These are phyloP conservation scores for Chaetothyriales sp. DNA, from an alignment of 2,329 filamentous ascomycete species.

Conservation along the genomic window DNA sequence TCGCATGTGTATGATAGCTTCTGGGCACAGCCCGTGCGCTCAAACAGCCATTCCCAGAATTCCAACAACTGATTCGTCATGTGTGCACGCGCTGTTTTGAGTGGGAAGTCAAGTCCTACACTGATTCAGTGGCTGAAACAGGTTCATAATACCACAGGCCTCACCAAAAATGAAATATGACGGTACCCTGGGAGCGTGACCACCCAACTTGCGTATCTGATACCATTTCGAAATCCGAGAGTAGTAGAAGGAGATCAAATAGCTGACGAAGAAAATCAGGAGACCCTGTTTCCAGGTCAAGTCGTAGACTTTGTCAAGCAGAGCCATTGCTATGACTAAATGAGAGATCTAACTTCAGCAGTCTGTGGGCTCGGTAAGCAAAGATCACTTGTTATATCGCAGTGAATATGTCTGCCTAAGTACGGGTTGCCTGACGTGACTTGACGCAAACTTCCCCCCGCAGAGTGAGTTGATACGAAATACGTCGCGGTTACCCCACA, in stretches of 20 bases:
- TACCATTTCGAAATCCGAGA: conserved; percentile 9
- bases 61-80: conserved; percentile 10
- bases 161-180: conserved; percentile 11
- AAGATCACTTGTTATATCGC: not conserved
- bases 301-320: not conserved
- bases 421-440: too few relatives aligned
- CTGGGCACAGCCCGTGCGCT: conserved; percentile 6
- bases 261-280: conserved; percentile 1
- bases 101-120: conserved; percentile 12
- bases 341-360: not conserved
- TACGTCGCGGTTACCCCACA: conserved; percentile 57
- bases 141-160: not conserved
- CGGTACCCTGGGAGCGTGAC: conserved; percentile 7
- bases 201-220: conserved; percentile 6
- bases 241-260: conserved; percentile 7
- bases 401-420: too few relatives aligned
- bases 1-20: conserved; percentile 10
- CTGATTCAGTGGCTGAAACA: not conserved
- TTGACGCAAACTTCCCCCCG: not conserved
- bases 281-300: conserved; percentile 6
- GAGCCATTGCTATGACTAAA: not conserved
- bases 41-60: conserved; percentile 13
- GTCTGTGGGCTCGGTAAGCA: not conserved
- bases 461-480: too few relatives aligned
- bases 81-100: conserved; percentile 10